Evolutionary conservation across 2,329 filamentous ascomycete species (phyloP).

Genomic region (Tolypocladium inflatum): DNA sequence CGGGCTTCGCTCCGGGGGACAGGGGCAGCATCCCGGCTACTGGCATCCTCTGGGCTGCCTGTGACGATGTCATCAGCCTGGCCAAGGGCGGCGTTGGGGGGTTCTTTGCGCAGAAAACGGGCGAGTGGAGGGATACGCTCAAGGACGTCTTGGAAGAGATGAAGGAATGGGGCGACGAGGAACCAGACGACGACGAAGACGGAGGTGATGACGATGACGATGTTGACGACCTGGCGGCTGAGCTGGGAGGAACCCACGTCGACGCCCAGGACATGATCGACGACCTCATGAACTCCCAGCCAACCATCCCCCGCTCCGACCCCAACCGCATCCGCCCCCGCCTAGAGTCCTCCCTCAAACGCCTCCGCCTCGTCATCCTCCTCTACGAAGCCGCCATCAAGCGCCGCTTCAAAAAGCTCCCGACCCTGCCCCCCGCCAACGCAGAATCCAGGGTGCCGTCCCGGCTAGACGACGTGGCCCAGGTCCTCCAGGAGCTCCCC

Average conservation of each 20-base stretch:
- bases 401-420: conserved; percentile 54
- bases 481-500: conserved; percentile 49
- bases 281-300: conserved; percentile 54
- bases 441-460: conserved; percentile 21
- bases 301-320: conserved; percentile 54
- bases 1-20: conserved; percentile 24
- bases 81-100: conserved; percentile 59
- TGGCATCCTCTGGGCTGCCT: conserved; percentile 74
- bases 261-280: conserved; percentile 52
- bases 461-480: conserved; percentile 47
- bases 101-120: conserved; percentile 59
- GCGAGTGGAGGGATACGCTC: conserved; percentile 64
- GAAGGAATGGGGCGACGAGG: conserved; percentile 77
- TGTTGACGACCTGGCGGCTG: conserved; percentile 17
- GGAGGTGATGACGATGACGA: conserved; percentile 37
- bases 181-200: conserved; percentile 49
- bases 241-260: conserved; percentile 29
- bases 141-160: conserved; percentile 79
- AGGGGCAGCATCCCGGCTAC: conserved; percentile 55
- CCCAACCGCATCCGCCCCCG: conserved; percentile 54
- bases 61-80: conserved; percentile 61
- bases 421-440: conserved; percentile 27
- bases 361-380: conserved; percentile 56
- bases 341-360: conserved; percentile 53
- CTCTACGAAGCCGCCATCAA: conserved; percentile 63